Evolutionary conservation across 1,284 basidiomycete species (phyloP).

Genomic region (Rhizoctonia solani): DNA sequence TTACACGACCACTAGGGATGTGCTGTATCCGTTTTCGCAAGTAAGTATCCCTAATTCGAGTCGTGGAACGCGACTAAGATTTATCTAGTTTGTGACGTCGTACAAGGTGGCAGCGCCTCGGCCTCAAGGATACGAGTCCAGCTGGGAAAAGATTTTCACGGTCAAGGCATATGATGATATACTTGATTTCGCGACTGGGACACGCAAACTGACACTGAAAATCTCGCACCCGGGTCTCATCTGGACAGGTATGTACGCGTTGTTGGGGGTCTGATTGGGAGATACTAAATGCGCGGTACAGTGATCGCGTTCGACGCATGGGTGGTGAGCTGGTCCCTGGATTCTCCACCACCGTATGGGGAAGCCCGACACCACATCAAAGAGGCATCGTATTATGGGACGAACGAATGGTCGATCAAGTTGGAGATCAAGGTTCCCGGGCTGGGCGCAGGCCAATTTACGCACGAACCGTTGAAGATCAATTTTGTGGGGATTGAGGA

Average conservation of each 20-base stretch:
- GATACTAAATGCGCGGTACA: constrained; percentile 55
- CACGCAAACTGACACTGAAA: constrained; percentile 70
- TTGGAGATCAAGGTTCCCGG: constrained; percentile 64
- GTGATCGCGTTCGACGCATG: constrained; percentile 93
- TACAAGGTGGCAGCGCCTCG: constrained; percentile 71
- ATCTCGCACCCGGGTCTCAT: constrained; percentile 87
- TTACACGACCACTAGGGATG: constrained; percentile 69
- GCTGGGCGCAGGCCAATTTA: background rate
- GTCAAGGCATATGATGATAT: constrained; percentile 66
- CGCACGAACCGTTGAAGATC: constrained; percentile 49
- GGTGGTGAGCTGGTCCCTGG: constrained; percentile 84
- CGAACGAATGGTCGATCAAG: constrained; percentile 71
- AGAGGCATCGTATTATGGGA: constrained; percentile 81
- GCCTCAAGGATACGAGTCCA: constrained; percentile 57
- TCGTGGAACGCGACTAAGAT: constrained; percentile 35
- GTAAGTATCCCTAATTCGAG: constrained; percentile 52
- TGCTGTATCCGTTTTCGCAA: constrained; percentile 82
- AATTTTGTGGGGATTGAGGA: constrained; percentile 76
- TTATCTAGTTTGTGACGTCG: constrained; percentile 70
- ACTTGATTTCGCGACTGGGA: constrained; percentile 61
- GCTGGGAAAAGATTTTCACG: constrained; percentile 59
- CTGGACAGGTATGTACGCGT: too few relatives aligned
- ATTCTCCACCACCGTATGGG: constrained; percentile 71
- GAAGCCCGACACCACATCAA: constrained; percentile 89
- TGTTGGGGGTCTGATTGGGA: constrained; percentile 88